Evolutionary conservation across 257 asterid genomes (phyloP), one percentile per base, ranked within the genome.

Genomic region (Craterostigma plantagineum): DNA sequence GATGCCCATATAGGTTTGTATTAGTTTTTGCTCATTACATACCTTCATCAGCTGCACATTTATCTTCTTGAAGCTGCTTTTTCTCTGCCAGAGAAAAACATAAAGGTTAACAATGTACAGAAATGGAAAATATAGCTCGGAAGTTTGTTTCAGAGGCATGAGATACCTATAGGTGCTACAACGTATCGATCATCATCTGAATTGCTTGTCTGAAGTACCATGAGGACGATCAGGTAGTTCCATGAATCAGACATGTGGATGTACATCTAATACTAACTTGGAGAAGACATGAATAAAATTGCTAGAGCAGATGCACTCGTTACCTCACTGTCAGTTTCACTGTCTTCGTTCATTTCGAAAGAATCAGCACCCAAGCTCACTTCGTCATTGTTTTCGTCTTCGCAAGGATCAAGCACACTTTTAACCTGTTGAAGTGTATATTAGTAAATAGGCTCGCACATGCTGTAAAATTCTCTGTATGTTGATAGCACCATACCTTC

Each of bases 361-460:
- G 91, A 77, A 62, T 63, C 87, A 71, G 64, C 91, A 33, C 59
- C 82, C 72, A 73, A 64, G 76, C 75, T 78, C 37, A 55, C 67
- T 14, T 60, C 72, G 12, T 67, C 77, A 42, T 68, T 73, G 57
- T 81, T 81, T 45, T 86, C 94, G 49, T 81, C 94, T 56, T 81
- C 92, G 51, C 87, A 81, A 33, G 92, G 94, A 73, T 86, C 94
- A 50, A 81, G 94, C 46, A 71, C 82, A 35, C 96, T 86, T 71
- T 75, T 86, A 52, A 86, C 96, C 94, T 86, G 71, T 60, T 57
- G 43, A 49, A 46, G 54, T 36, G 40, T 34, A 42, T 4, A 46
- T 27, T 53, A 18, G 35, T 8, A 42, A 45, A 45, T 34, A 58
- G 52, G 34, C 51, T 34, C 41, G 11, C 34, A 38, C n/a, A 36